phyloP scores from a whole-genome alignment of 176 grass and related monocot species.

The Phoenix dactylifera region DNA sequence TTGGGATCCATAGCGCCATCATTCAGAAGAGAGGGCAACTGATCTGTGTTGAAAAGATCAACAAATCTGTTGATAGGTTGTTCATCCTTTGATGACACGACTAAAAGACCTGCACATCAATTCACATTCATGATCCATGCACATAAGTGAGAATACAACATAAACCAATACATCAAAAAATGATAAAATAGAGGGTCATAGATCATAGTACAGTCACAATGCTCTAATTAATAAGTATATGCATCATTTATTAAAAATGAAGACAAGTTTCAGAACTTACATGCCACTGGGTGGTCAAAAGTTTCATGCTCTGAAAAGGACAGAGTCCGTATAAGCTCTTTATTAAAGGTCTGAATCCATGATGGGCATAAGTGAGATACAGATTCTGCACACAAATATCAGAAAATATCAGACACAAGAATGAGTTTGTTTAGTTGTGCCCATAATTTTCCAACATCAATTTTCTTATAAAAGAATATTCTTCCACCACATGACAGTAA shows the following conservation, averaged over 20 bases:
- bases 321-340: conserved; percentile 62
- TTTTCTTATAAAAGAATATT: too few species aligned
- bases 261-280: conserved; percentile 44
- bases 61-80: conserved; percentile 74
- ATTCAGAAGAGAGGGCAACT: conserved; percentile 73
- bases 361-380: conserved; percentile 71
- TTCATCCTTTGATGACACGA: conserved; percentile 94
- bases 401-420: neutral
- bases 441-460: too few species aligned
- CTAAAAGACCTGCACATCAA: conserved; percentile 58
- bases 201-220: too few species aligned
- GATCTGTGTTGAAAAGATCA: conserved; percentile 85
- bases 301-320: conserved; percentile 95
- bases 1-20: conserved; percentile 98
- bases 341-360: conserved; percentile 95
- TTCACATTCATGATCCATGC: conserved; percentile 5
- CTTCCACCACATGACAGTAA: too few species aligned
- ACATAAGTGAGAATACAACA: neutral
- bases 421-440: too few species aligned
- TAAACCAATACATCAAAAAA: too few species aligned
- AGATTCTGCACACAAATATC: conserved; percentile 41
- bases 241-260: neutral
- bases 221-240: too few species aligned
- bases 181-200: too few species aligned
- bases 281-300: conserved; percentile 96